These are phyloP conservation scores for Marasmius tenuissimus DNA, from an alignment of 1,284 basidiomycete genomes.

Conservation along the genomic window DNA sequence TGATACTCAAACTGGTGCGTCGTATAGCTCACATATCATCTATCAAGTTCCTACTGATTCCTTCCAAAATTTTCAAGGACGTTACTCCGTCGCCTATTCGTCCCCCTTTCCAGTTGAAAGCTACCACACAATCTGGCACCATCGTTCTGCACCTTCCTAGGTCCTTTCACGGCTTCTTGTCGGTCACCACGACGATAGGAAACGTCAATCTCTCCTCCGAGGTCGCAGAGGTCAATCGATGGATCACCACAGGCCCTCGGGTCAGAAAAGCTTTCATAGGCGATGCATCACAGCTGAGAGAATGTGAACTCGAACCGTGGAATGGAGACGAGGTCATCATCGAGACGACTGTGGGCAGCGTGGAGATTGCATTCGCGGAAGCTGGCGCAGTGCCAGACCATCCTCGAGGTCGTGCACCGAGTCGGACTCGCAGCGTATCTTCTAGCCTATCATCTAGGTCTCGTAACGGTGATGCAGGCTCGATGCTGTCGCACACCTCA, in stretches of 20 bases:
- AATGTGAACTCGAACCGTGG: background rate
- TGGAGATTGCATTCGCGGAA: background rate
- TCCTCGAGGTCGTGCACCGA: no score
- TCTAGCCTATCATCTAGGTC: no score
- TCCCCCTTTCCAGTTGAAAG: background rate
- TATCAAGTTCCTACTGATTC: background rate
- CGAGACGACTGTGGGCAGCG: background rate
- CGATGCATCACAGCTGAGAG: background rate
- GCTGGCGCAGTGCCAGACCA: no score
- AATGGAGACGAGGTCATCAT: slow-evolving; percentile 1
- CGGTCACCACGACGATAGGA: background rate
- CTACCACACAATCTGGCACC: background rate
- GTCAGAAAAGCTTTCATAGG: background rate
- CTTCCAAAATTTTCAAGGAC: background rate
- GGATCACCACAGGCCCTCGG: background rate
- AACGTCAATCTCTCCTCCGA: background rate
- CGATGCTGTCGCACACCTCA: no score
- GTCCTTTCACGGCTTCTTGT: slow-evolving; percentile 1
- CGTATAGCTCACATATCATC: background rate
- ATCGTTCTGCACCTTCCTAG: background rate
- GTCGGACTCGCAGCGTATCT: no score
- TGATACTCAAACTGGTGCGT: slow-evolving; percentile 1
- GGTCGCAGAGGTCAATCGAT: background rate
- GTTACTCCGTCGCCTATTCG: background rate
- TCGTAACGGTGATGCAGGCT: no score